Conservation (phyloP, 2,329 filamentous ascomycete species). For the Aspergillus sp. region DNA sequence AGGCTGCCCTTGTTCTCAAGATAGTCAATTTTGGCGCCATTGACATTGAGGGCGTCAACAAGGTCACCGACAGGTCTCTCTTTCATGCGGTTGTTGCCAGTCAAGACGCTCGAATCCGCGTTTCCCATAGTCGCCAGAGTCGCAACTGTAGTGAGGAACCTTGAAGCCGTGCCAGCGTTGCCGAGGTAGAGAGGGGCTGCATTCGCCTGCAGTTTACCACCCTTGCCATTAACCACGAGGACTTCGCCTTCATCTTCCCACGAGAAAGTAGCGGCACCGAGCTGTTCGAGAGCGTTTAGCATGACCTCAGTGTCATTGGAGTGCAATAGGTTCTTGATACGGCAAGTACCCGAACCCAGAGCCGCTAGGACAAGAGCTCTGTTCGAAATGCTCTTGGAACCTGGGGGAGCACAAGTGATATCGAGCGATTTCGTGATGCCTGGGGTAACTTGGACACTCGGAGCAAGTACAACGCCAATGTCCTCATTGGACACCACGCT, state of each 20-base stretch:
- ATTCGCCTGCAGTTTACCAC: conserved; percentile 72
- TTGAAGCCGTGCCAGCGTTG: conserved; percentile 90
- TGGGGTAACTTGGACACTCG: conserved; percentile 64
- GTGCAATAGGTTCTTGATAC: conserved; percentile 84
- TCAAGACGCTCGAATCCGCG: conserved; percentile 65
- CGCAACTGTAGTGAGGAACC: conserved; percentile 87
- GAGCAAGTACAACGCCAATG: conserved; percentile 73
- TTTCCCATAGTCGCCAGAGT: conserved; percentile 63
- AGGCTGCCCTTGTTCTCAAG: conserved; percentile 74
- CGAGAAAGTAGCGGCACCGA: conserved; percentile 77
- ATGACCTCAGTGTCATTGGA: conserved; percentile 97
- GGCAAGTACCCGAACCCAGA: conserved; percentile 73
- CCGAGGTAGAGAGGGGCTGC: conserved; percentile 76
- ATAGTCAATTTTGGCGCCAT: conserved; percentile 82
- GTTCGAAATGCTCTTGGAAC: conserved; percentile 97
- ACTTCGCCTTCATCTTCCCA: conserved; percentile 95
- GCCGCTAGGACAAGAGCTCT: conserved; percentile 88
- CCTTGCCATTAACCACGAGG: conserved; percentile 79
- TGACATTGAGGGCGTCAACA: conserved; percentile 77
- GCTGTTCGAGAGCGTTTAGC: conserved; percentile 77
- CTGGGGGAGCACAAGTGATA: conserved; percentile 75
- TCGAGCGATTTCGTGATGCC: conserved; percentile 57
- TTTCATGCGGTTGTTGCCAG: conserved; percentile 94
- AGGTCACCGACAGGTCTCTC: conserved; percentile 85
- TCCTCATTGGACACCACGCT: conserved; percentile 79